These are phyloP conservation scores for Cicer judaicum DNA, from an alignment of 306 rosid genomes.

Conservation along the genomic window DNA sequence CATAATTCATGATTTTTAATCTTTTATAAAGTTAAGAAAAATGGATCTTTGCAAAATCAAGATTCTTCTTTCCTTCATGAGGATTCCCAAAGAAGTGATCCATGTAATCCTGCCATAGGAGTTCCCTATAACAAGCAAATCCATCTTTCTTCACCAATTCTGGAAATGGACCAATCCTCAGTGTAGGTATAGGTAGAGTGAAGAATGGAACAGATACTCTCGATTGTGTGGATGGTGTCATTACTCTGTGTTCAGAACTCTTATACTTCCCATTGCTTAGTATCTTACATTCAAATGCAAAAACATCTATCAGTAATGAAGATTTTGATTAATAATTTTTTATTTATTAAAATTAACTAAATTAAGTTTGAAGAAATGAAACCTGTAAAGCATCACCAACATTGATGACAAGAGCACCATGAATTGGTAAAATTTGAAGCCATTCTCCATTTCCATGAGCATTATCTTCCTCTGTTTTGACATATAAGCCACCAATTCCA, in stretches of 20 bases:
- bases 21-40: not conserved
- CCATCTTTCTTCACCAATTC: conserved; percentile 58
- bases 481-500: conserved; percentile 72
- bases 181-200: conserved; percentile 41
- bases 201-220: conserved; percentile 69
- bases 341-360: too few relatives aligned
- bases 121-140: conserved; percentile 52
- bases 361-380: not conserved
- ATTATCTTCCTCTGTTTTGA: conserved; percentile 51
- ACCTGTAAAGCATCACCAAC: conserved; percentile 58
- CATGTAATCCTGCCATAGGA: conserved; percentile 63
- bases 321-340: too few relatives aligned
- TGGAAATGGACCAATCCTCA: conserved; percentile 57
- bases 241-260: conserved; percentile 69
- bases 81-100: conserved; percentile 59
- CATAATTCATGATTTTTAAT: not conserved
- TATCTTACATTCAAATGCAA: conserved; percentile 37
- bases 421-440: conserved; percentile 65
- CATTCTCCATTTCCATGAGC: conserved; percentile 50
- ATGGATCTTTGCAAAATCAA: conserved; percentile 54
- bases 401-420: conserved; percentile 68
- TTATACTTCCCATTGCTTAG: conserved; percentile 72
- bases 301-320: not conserved
- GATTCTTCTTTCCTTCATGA: conserved; percentile 68
- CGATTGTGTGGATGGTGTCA: conserved; percentile 53